Evolutionary conservation across 2,329 filamentous ascomycete species (phyloP), one percentile per base, ranked within the genome.

Genomic region (Cladosporium sp.): DNA sequence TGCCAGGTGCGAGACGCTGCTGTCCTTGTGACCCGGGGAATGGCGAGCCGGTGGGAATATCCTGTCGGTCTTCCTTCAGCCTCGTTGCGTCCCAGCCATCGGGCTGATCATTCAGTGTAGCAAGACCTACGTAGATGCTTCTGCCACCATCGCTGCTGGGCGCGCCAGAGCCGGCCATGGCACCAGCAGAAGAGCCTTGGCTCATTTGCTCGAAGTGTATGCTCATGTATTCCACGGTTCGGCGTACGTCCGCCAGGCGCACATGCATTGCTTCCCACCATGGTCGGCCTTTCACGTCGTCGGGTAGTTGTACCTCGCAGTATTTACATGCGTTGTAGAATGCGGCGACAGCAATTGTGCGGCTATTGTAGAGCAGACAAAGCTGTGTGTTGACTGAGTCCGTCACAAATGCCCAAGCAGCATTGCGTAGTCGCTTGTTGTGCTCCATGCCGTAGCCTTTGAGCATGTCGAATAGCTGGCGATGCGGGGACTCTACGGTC

Each of bases 321-420:
- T 93, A 89, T 51, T 88, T 88, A 65, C 91, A 91, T 6, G 91
- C 92, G 67, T 94, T 95, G 79, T 96, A 97, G 28, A 99, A 86
- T 21, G 93, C 89, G 28, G 88, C 89, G 34, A 94, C 90, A 18
- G 94, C 93, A 62, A 98, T 91, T 46, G 92, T 91, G 48, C 88
- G 86, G 18, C 92, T 87, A 23, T 88, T 87, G 76, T 93, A 90
- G 32, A 96, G 83, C 3, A 99, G 84, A 66, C 93, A 96, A 58
- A 98, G 83, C 48, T 89, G 87, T 0, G 94, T 98, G 67, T 94
- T 87, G 69, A 89, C 91, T 23, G 90, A 91, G 78, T 99, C 95
- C 75, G 96, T 97, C 68, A 96, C 88, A 73, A 97, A 98, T 0
- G 92, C 90, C 93, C 95, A 98, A 0, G 92, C 91, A 0, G 91